These are phyloP conservation scores for Rickenella mellea DNA, from an alignment of 768 basidiomycete genomes.

Conservation along the genomic window DNA sequence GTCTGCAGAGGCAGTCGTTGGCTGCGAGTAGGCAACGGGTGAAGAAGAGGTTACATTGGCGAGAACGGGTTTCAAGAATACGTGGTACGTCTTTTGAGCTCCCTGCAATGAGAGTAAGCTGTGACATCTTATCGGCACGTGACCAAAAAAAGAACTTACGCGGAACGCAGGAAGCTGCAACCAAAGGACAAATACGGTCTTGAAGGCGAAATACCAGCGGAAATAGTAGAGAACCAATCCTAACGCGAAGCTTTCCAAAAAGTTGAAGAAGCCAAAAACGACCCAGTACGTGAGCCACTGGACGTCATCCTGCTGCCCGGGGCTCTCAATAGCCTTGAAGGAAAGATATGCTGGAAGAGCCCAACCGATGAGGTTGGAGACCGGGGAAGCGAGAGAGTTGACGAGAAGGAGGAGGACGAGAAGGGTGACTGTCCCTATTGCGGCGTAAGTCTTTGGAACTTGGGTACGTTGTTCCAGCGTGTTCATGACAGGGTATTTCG, in stretches of 20 bases:
- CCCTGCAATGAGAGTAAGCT: conserved; percentile 42
- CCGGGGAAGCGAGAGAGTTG: conserved; percentile 85
- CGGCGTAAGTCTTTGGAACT: conserved; percentile 86
- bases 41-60: conserved; percentile 43
- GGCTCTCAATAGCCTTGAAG: conserved; percentile 85
- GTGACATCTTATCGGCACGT: neutral
- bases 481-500: conserved; percentile 81
- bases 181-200: conserved; percentile 87
- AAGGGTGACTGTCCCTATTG: conserved; percentile 60
- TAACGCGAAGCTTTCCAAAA: conserved; percentile 79
- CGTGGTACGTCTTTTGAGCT: conserved; percentile 73
- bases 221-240: conserved; percentile 83
- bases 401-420: conserved; percentile 69
- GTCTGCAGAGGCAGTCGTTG: conserved; percentile 43
- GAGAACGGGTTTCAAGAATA: conserved; percentile 73
- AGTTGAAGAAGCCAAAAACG: conserved; percentile 89
- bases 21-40: conserved; percentile 33
- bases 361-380: conserved; percentile 94
- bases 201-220: conserved; percentile 92
- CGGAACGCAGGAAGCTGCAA: conserved; percentile 80
- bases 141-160: conserved; percentile 38
- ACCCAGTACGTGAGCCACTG: conserved; percentile 99
- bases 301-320: conserved; percentile 74
- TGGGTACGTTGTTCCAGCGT: conserved; percentile 83
- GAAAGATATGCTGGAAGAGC: conserved; percentile 91